Base-by-base conservation (phyloP, 169 alveolate genomes). In the Cryptosporidium xiaoi region DNA sequence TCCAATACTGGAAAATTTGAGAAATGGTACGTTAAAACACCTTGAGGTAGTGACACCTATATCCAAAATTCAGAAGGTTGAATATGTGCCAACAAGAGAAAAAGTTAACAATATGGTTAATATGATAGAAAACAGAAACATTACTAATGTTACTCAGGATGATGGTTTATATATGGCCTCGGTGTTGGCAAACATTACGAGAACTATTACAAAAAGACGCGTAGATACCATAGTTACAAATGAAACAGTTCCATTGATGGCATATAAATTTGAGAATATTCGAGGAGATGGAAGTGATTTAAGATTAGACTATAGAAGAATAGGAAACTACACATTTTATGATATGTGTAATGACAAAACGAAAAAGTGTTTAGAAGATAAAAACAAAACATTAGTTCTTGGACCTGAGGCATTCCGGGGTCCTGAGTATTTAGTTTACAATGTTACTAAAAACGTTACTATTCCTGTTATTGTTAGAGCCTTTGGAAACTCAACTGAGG, bases 271-370 rank as follows among this genome's bases (percentile, higher is more conserved):
- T 62, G 87, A 77, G 13, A 62, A 60, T 3, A 1, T 66, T 31
- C 48, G 13, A 3, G 27, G 12, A 8, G 56, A 16, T 12, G 20
- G 64, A 10, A 13, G 12, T 5, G 44, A 55, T n/a, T 20, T 7
- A 15, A 6, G 51, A 24, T 34, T 36, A 12, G 53, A 27, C 5
- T 15, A 8, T 55, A 48, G 51, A 5, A 44, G 24, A 15, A 62
- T 12, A n/a, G 27, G 18, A 8, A 64, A 71, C 15, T 77, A 77
- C 53, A 77, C 77, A 16, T 77, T 77, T 44, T n/a, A 44, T 20
- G 77, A 77, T 1, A 1, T 77, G 51, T 77, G 87, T 31, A 60
- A 62, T 24, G 87, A 77, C 3, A 60, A 34, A 18, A 10, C 15
- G 60, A 62, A 34, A 62, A 77, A n/a, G 16, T 77, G 77, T 20